Percentiles rank a stretch among this genome's conserved stretches.
These are phyloP conservation scores for Pyricularia grisea DNA, from an alignment of 2,329 filamentous ascomycete genomes.

Conservation along the genomic window DNA sequence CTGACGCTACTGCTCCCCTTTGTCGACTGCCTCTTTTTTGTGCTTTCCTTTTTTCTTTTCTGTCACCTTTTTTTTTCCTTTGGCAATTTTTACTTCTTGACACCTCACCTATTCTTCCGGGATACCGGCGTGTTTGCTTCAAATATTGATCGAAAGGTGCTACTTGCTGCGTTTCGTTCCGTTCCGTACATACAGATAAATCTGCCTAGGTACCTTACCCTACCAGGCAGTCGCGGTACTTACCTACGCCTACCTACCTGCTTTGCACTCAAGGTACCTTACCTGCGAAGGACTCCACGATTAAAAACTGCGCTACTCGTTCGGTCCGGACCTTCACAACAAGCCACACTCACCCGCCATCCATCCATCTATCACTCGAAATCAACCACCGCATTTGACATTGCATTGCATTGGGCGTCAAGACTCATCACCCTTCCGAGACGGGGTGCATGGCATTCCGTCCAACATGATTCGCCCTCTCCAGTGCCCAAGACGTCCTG, in stretches of 20 bases:
- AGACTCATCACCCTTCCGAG: neutral
- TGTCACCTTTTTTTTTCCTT: neutral
- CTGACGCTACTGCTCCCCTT: neutral
- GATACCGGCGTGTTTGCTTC: neutral
- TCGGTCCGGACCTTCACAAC: neutral
- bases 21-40: neutral
- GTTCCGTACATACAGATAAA: neutral
- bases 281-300: neutral
- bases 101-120: neutral
- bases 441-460: conserved; percentile 2
- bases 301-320: neutral
- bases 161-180: neutral
- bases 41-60: neutral
- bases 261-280: neutral
- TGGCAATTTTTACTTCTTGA: neutral
- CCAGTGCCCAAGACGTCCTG: neutral
- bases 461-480: conserved; percentile 3
- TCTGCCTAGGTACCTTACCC: neutral
- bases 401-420: neutral
- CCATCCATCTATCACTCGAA: neutral
- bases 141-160: neutral
- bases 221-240: neutral
- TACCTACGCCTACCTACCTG: neutral
- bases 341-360: neutral
- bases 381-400: neutral